Evolutionary conservation across 352 stramenopile genomes (phyloP).

Genomic region (Plasmopara halstedii): DNA sequence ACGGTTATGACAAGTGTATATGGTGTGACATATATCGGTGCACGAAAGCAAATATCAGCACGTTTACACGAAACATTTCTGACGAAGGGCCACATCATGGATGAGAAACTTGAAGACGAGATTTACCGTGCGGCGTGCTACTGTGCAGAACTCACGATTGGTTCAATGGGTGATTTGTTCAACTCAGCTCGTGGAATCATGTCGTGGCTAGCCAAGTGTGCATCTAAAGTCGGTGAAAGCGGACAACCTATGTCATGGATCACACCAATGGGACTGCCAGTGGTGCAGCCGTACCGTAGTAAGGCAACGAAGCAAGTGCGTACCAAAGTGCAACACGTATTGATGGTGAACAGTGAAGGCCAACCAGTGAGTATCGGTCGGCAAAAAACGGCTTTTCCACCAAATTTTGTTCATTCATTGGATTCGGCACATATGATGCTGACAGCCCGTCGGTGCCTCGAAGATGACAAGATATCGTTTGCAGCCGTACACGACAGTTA

Average conservation of each 20-base stretch:
- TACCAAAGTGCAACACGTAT: constrained; percentile 84
- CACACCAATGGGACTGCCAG: constrained; percentile 96
- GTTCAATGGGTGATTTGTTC: constrained; percentile 96
- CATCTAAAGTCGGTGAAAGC: constrained; percentile 58
- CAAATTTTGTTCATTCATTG: constrained; percentile 99
- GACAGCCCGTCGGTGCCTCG: constrained; percentile 92
- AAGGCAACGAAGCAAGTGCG: constrained; percentile 66
- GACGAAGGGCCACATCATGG: constrained; percentile 67
- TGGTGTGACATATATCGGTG: constrained; percentile 99
- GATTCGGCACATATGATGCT: constrained; percentile 99
- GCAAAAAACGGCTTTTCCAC: constrained; percentile 97
- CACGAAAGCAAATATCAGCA: constrained; percentile 95
- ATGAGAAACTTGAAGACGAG: constrained; percentile 73
- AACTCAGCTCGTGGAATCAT: constrained; percentile 94
- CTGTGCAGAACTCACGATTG: constrained; percentile 93
- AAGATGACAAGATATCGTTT: constrained; percentile 90
- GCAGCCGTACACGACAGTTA: constrained; percentile 99
- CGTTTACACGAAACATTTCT: constrained; percentile 91
- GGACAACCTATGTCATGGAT: constrained; percentile 97
- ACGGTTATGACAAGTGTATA: constrained; percentile 99
- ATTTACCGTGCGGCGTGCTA: constrained; percentile 89
- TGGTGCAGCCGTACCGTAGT: constrained; percentile 97
- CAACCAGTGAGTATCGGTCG: constrained; percentile 54
- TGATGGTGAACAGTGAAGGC: constrained; percentile 74
- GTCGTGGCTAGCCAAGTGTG: constrained; percentile 76